Conservation (phyloP, 768 basidiomycete species). For the Sarcomyxa edulis region DNA sequence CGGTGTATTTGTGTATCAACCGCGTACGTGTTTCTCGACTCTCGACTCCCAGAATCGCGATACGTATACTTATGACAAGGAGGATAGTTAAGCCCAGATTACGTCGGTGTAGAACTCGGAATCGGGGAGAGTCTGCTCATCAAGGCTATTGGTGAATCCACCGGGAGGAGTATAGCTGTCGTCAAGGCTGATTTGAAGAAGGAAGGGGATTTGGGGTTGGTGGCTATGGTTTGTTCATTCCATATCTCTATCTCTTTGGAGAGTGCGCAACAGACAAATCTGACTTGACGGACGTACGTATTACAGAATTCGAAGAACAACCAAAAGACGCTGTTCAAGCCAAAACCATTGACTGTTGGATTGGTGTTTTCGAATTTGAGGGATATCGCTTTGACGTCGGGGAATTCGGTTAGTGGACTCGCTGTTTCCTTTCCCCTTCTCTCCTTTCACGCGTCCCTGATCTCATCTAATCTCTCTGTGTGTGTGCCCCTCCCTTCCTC, state of each 20-base stretch:
- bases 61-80: slow-evolving; percentile 8
- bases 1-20: slow-evolving; percentile 96
- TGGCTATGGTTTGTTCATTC: slow-evolving; percentile 73
- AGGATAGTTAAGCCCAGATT: slow-evolving; percentile 87
- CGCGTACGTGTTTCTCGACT: slow-evolving; percentile 46
- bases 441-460: background rate
- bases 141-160: slow-evolving; percentile 93
- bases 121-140: slow-evolving; percentile 93
- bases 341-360: slow-evolving; percentile 83
- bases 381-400: slow-evolving; percentile 84
- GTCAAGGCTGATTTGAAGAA: slow-evolving; percentile 92
- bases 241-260: slow-evolving; percentile 1
- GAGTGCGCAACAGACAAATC: too few species aligned
- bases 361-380: slow-evolving; percentile 86
- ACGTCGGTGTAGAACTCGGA: slow-evolving; percentile 90
- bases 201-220: slow-evolving; percentile 92
- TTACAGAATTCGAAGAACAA: slow-evolving; percentile 84
- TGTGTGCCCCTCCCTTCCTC: slow-evolving; percentile 1
- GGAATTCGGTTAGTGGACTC: slow-evolving; percentile 62
- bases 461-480: background rate
- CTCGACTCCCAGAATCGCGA: too few species aligned
- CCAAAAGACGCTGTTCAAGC: slow-evolving; percentile 92
- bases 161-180: slow-evolving; percentile 76
- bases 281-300: slow-evolving; percentile 2
- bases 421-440: background rate